Base-by-base conservation (phyloP, 805 yeast genomes). In the Cyberlindnera amylophila region DNA sequence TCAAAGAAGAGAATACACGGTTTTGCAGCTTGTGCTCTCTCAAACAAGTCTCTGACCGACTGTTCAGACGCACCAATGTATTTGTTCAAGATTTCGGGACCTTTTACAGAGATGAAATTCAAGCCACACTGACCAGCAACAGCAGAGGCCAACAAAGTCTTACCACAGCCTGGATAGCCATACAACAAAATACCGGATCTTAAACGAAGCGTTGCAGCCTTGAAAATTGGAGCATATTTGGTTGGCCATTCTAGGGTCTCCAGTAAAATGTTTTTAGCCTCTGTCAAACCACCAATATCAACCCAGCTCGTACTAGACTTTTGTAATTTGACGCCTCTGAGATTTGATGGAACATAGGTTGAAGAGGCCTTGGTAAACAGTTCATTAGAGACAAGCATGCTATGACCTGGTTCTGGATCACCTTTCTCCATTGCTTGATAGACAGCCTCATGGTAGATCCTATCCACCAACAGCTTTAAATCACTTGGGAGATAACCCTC, bases 91-190 rank as follows among this genome's bases (percentile, higher is more conserved):
- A 91, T 87, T 60, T 91, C 98, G 0, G 98, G 98, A 10, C 98
- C 98, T 59, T 91, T 91, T 35, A 91, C 84, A 1, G 95, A 84
- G 21, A 91, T 90, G 59, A 91, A 91, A 55, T 91, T 91, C 46
- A 91, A 69, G 0, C 97, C 97, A 65, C 96, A 89, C 59, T 90
- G 93, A 1, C 88, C 82, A 2, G 96, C 95, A 39, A 91, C 86
- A 0, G 97, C 96, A 43, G 93, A 84, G 0, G 98, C 98, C 31
- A 91, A 63, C 47, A 90, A 69, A 0, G 98, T 91, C 63, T 91
- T 91, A 35, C 99, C 99, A 65, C 99, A 91, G 2, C 99, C 99
- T 0, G 99, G 98, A 59, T 87, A 91, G 0, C 99, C 99, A 62
- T 91, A 91, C 12, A 91, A 72, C 38, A 91, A 66, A 18, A 91